A percentile compares a stretch with the other conserved stretches of the same genome.
phyloP scores from a whole-genome alignment of 2,329 filamentous ascomycete species.

The Colletotrichum chlorophyti region DNA sequence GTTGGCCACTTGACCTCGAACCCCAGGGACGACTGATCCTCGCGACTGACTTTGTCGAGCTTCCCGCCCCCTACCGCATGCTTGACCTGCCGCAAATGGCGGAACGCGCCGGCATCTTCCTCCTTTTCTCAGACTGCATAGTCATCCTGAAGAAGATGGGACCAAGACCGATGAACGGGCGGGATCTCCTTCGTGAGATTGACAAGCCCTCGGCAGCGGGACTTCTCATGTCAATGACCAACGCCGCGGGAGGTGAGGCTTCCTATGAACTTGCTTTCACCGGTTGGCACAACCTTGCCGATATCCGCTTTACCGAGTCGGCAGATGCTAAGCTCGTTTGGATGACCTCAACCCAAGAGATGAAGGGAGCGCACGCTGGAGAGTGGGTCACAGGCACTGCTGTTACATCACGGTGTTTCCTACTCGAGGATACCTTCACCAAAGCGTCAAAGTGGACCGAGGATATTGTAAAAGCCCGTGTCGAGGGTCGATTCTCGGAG shows the following conservation, averaged over 20 bases:
- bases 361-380: slow-evolving; percentile 61
- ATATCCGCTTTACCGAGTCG: slow-evolving; percentile 77
- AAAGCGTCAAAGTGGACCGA: slow-evolving; percentile 80
- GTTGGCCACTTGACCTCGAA: slow-evolving; percentile 76
- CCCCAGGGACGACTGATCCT: slow-evolving; percentile 81
- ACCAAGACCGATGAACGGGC: slow-evolving; percentile 69
- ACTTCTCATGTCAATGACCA: slow-evolving; percentile 68
- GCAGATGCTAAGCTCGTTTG: slow-evolving; percentile 69
- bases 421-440: slow-evolving; percentile 76
- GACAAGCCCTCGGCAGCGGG: slow-evolving; percentile 77
- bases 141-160: slow-evolving; percentile 77
- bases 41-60: slow-evolving; percentile 80
- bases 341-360: slow-evolving; percentile 69
- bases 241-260: slow-evolving; percentile 65
- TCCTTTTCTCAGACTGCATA: slow-evolving; percentile 85
- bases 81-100: slow-evolving; percentile 46
- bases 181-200: slow-evolving; percentile 82
- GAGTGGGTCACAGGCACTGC: slow-evolving; percentile 55
- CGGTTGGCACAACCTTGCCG: slow-evolving; percentile 73
- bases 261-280: slow-evolving; percentile 77
- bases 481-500: slow-evolving; percentile 86
- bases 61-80: slow-evolving; percentile 72
- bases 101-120: slow-evolving; percentile 71
- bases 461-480: slow-evolving; percentile 83
- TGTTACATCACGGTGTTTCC: slow-evolving; percentile 70